Conservation (phyloP, 2,329 filamentous ascomycete species). For the Orbilia oligospora region DNA sequence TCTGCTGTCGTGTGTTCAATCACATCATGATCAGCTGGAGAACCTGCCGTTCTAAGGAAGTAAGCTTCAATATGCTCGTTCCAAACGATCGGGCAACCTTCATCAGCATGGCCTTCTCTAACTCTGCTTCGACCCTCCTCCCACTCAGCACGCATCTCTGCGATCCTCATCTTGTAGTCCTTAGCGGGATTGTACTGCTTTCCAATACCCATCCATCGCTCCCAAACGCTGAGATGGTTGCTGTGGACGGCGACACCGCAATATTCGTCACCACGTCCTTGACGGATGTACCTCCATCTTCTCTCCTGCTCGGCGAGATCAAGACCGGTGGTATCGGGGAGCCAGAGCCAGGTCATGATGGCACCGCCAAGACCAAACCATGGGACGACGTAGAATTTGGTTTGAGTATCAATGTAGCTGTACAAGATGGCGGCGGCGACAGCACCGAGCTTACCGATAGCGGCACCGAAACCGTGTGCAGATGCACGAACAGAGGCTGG, state of each 20-base stretch:
- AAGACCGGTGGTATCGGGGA: slow-evolving; percentile 96
- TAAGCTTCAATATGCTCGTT: slow-evolving; percentile 51
- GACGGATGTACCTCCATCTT: slow-evolving; percentile 87
- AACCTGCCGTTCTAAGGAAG: slow-evolving; percentile 31
- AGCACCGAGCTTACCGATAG: slow-evolving; percentile 88
- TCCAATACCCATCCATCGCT: slow-evolving; percentile 81
- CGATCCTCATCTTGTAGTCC: slow-evolving; percentile 86
- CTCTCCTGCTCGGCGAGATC: slow-evolving; percentile 98
- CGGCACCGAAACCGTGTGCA: slow-evolving; percentile 95
- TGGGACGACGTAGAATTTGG: slow-evolving; percentile 91
- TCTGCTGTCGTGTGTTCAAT: slow-evolving; percentile 17
- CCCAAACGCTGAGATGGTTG: slow-evolving; percentile 88
- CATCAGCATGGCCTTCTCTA: slow-evolving; percentile 27
- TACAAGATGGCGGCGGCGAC: slow-evolving; percentile 89
- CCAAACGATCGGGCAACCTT: slow-evolving; percentile 35
- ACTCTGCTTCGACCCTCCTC: slow-evolving; percentile 66
- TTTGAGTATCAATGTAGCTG: slow-evolving; percentile 90
- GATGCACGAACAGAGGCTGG: slow-evolving; percentile 93
- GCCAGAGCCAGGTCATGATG: slow-evolving; percentile 84
- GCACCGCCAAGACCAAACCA: slow-evolving; percentile 95
- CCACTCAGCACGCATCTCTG: slow-evolving; percentile 79
- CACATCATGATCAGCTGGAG: slow-evolving; percentile 10
- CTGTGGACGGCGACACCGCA: slow-evolving; percentile 94
- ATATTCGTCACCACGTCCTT: slow-evolving; percentile 83
- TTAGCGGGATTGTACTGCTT: slow-evolving; percentile 86